Evolutionary conservation across 148 eudicot species (phyloP), one percentile per base, ranked within the genome.

Genomic region (Cornus suecica): DNA sequence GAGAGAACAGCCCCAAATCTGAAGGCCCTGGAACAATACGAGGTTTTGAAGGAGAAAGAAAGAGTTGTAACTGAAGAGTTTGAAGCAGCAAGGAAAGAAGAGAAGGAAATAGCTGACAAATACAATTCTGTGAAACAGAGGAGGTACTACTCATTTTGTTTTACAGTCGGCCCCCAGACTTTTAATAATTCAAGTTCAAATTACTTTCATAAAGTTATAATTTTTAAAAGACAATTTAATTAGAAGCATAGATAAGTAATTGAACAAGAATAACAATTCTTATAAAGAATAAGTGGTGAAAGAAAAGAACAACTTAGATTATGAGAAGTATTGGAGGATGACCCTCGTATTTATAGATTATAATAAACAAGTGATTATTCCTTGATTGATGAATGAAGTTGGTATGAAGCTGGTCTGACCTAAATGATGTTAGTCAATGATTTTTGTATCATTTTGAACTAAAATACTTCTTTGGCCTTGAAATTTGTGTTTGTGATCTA

Each of bases 1-100:
- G 98, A 90, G 66, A 90, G 89, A 88, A 91, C 98, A 65, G 90
- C 98, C 75, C 99, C 99, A 68, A 96, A 96, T 83, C 80, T 96
- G 76, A 96, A 93, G 86, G 99, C 98, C 76, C 80, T 96, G 73
- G 98, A 96, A 75, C 99, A 96, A 76, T 96, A 93, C 41, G 98
- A 91, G 84, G 94, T 88, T 77, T 80, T 96, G 70, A 81, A 87
- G 76, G 94, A 90, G 86, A 96, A 91, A 87, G 97, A 96, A 77
- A 87, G 87, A 76, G 86, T 74, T 74, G 90, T 87, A 42, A 83
- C 78, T 64, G 88, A 84, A 80, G 97, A 96, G 84, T 91, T 86
- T 82, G 98, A 96, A 79, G 92, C 85, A 73, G 97, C 94, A 61
- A 85, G 97, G 54, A 87, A 86, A 81, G 91, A 87, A 76, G 94